Percentiles rank a stretch among this genome's conserved stretches.
Evolutionary conservation across 495 filamentous ascomycete species (phyloP).

Genomic region (Penicillium argentinense): DNA sequence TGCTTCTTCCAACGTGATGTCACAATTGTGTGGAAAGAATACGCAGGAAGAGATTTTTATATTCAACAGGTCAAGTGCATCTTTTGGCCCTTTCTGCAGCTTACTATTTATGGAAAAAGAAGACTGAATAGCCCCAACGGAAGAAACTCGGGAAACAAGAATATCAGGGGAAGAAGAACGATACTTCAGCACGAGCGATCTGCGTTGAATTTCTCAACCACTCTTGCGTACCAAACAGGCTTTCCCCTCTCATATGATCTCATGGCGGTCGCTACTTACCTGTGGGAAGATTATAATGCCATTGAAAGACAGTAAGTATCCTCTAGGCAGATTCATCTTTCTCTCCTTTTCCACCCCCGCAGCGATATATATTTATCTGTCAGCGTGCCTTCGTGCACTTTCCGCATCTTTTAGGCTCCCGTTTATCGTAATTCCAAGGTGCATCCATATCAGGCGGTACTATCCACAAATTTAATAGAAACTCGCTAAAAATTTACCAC

Average conservation of each 20-base stretch:
- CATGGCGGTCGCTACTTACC: constrained; percentile 9
- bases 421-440: constrained; percentile 9
- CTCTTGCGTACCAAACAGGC: constrained; percentile 6
- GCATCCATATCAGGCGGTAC: constrained; percentile 11
- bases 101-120: no score
- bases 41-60: no score
- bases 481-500: constrained; percentile 6
- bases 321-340: constrained; percentile 2
- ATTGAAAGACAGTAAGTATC: constrained; percentile 7
- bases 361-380: constrained; percentile 6
- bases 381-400: constrained; percentile 1
- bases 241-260: constrained; percentile 10
- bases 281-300: neutral
- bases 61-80: no score
- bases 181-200: no score
- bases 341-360: constrained; percentile 5
- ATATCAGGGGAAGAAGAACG: no score
- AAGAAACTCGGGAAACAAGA: no score
- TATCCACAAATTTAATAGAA: constrained; percentile 3
- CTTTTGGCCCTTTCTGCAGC: no score
- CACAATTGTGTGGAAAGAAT: no score
- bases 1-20: no score
- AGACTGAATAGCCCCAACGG: no score
- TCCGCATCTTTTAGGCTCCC: neutral
- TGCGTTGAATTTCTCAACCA: no score